phyloP scores from a whole-genome alignment of 2,329 filamentous ascomycete genomes.

The Claviceps africana region DNA sequence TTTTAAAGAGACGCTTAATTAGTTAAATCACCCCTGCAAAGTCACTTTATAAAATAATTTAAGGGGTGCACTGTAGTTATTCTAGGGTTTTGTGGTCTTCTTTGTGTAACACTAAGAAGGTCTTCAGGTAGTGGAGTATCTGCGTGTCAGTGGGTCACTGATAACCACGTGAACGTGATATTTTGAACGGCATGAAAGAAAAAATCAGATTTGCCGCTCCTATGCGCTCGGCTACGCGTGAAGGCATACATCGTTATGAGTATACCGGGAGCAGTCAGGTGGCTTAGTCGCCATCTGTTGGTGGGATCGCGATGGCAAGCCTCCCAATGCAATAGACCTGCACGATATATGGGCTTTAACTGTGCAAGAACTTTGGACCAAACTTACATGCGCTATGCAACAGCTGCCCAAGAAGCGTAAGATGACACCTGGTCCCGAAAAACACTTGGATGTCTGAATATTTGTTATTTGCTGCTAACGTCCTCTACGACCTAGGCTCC shows the following conservation, averaged over 20 bases:
- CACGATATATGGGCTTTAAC: neutral
- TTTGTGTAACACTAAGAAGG: too few relatives aligned
- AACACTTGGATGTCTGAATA: neutral
- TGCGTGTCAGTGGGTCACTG: too few relatives aligned
- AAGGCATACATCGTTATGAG: conserved; percentile 20
- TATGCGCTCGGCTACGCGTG: neutral
- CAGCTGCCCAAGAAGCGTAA: conserved; percentile 29
- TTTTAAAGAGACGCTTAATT: too few relatives aligned
- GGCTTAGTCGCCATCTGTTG: conserved; percentile 26
- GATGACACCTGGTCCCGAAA: conserved; percentile 5
- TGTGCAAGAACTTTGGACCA: conserved; percentile 18
- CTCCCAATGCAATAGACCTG: conserved; percentile 7
- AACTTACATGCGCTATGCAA: conserved; percentile 15
- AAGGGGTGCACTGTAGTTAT: neutral
- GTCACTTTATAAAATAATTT: too few relatives aligned
- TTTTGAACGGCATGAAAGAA: conserved; percentile 5
- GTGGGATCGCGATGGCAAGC: conserved; percentile 15
- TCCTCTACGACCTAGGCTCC: conserved; percentile 22
- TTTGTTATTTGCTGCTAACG: conserved; percentile 1
- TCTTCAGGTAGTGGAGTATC: too few relatives aligned
- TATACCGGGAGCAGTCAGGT: conserved; percentile 24
- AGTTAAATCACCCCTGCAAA: too few relatives aligned
- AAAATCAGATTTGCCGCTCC: conserved; percentile 12
- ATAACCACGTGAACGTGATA: too few relatives aligned
- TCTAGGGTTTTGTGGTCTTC: too few relatives aligned